Percentiles rank a stretch among this genome's conserved stretches.
phyloP scores from a whole-genome alignment of 176 grass and related monocot genomes.

The Oryza coarctata region DNA sequence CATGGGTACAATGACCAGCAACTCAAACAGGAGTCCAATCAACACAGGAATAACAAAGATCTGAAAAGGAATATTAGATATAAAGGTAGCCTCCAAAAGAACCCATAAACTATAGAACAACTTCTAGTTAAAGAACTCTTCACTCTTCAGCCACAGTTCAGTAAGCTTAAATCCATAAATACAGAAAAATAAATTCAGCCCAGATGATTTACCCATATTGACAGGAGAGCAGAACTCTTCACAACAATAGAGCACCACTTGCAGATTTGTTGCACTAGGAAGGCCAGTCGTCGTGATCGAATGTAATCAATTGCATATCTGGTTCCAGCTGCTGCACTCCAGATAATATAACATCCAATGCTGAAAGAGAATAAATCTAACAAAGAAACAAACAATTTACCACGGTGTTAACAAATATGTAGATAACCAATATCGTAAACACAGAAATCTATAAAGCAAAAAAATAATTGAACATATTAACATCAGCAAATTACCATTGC shows the following conservation, averaged over 20 bases:
- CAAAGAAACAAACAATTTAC: neutral
- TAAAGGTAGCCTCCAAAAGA: neutral
- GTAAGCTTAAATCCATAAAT: neutral
- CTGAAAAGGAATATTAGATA: slow-evolving; percentile 54
- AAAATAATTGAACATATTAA: neutral
- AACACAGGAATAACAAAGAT: slow-evolving; percentile 90
- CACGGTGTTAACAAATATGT: neutral
- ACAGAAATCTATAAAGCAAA: neutral
- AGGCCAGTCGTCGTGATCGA: slow-evolving; percentile 51
- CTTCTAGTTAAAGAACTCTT: neutral
- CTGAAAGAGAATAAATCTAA: slow-evolving; percentile 96
- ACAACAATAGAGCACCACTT: slow-evolving; percentile 90
- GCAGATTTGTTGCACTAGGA: slow-evolving; percentile 78
- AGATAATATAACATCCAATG: slow-evolving; percentile 93
- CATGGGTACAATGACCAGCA: slow-evolving; percentile 95
- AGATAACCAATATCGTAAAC: neutral
- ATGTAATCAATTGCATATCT: slow-evolving; percentile 93
- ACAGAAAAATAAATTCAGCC: neutral
- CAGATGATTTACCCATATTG: slow-evolving; percentile 78
- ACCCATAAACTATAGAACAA: neutral
- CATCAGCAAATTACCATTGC: slow-evolving; percentile 81
- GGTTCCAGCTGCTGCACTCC: slow-evolving; percentile 62
- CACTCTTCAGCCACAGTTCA: neutral
- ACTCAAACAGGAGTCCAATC: slow-evolving; percentile 93
- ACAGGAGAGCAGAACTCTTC: slow-evolving; percentile 78